A percentile compares a stretch with the other conserved stretches of the same genome.
Conservation (phyloP, 495 filamentous ascomycete species). For the Hypoxylon crocopeplum region DNA sequence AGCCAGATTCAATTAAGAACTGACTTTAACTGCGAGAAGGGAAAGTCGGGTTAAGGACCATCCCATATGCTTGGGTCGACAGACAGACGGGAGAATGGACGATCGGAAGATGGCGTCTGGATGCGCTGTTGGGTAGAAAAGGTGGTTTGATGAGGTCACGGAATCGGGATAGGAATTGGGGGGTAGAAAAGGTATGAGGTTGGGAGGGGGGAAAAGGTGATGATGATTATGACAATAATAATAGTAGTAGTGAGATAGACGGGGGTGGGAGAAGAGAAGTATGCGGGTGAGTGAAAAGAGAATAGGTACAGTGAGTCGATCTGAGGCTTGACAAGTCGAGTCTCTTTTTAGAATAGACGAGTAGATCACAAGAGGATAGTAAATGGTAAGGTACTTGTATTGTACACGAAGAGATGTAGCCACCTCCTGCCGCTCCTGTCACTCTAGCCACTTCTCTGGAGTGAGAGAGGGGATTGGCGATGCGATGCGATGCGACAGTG, state of each 20-base stretch:
- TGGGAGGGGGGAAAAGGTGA: slow-evolving; percentile 7
- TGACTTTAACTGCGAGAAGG: slow-evolving; percentile 19
- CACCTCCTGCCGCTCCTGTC: neutral
- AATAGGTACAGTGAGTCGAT: slow-evolving; percentile 9
- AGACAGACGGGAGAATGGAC: slow-evolving; percentile 11
- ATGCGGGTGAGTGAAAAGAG: slow-evolving; percentile 4
- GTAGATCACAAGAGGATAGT: slow-evolving; percentile 1
- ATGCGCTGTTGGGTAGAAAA: slow-evolving; percentile 7
- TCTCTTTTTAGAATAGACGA: slow-evolving; percentile 31
- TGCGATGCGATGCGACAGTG: too few species aligned
- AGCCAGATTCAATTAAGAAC: slow-evolving; percentile 46
- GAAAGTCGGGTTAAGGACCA: slow-evolving; percentile 14
- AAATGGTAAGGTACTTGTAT: neutral
- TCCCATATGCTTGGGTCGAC: slow-evolving; percentile 18
- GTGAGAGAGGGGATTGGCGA: slow-evolving; percentile 4
- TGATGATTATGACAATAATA: neutral
- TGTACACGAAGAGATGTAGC: neutral
- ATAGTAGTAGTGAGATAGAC: slow-evolving; percentile 15
- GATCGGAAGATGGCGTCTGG: slow-evolving; percentile 33
- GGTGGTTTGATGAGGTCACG: slow-evolving; percentile 39
- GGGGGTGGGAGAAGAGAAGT: slow-evolving; percentile 2
- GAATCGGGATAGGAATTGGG: slow-evolving; percentile 25
- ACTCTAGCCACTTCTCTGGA: slow-evolving; percentile 10
- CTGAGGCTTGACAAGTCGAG: slow-evolving; percentile 25
- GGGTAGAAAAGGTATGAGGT: slow-evolving; percentile 4